Evolutionary conservation across 306 rosid species (phyloP).

Genomic region (Cucurbita moschata): DNA sequence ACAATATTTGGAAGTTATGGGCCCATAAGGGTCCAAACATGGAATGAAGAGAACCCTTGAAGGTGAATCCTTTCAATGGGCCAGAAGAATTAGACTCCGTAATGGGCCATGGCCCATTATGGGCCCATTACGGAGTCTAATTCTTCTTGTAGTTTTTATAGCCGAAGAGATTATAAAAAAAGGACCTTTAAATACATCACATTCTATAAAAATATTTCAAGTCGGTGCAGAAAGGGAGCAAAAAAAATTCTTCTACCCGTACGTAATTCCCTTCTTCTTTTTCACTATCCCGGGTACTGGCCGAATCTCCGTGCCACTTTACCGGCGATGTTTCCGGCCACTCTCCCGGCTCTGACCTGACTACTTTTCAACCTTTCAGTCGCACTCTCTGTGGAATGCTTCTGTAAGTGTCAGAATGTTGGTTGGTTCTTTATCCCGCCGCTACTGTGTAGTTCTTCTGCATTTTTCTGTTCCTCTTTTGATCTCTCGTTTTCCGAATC

Average conservation of each 20-base stretch:
- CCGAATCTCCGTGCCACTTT: background rate
- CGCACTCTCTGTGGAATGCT: background rate
- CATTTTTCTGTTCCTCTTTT: slow-evolving; percentile 7
- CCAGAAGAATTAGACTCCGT: too few species aligned
- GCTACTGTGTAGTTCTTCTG: slow-evolving; percentile 6
- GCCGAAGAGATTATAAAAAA: too few species aligned
- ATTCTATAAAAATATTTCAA: slow-evolving; percentile 19
- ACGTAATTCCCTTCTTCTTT: background rate
- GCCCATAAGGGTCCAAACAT: too few species aligned
- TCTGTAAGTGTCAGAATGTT: slow-evolving; percentile 4
- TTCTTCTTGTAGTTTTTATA: too few species aligned
- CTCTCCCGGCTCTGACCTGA: background rate
- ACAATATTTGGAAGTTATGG: too few species aligned
- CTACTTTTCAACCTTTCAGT: background rate
- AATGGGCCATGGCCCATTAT: too few species aligned
- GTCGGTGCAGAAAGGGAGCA: slow-evolving; percentile 25
- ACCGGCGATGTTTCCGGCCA: background rate
- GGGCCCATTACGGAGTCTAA: too few species aligned
- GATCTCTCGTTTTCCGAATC: slow-evolving; percentile 13
- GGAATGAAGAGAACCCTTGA: too few species aligned
- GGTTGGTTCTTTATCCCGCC: slow-evolving; percentile 6
- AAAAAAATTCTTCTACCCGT: background rate
- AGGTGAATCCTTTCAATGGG: too few species aligned
- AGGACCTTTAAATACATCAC: slow-evolving; percentile 4
- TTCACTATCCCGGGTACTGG: background rate